These are phyloP conservation scores for Aspergillus chevalieri DNA, from an alignment of 2,329 filamentous ascomycete genomes.

Conservation along the genomic window DNA sequence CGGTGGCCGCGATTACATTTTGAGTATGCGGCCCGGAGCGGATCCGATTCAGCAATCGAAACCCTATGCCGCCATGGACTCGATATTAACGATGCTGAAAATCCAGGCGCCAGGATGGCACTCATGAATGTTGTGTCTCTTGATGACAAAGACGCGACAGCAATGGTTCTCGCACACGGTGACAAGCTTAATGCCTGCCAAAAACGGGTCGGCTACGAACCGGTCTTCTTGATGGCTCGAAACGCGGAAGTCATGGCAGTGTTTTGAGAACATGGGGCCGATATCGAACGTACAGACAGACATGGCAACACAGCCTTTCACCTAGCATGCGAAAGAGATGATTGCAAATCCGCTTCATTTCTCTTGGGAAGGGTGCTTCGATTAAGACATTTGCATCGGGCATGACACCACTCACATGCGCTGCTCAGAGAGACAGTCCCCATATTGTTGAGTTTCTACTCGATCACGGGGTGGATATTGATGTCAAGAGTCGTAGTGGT, in stretches of 20 bases:
- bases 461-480: constrained; percentile 11
- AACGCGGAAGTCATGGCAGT: neutral
- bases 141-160: neutral
- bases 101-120: neutral
- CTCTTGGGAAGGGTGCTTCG: neutral
- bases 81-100: constrained; percentile 11
- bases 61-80: constrained; percentile 10
- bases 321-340: neutral
- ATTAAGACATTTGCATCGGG: neutral
- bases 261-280: neutral
- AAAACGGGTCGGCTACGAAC: no score
- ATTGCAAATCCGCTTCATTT: neutral
- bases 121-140: no score
- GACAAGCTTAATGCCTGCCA: neutral
- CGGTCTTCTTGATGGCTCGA: no score
- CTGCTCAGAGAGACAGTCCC: neutral
- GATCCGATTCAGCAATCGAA: constrained; percentile 8
- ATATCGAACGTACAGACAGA: neutral
- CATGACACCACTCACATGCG: neutral
- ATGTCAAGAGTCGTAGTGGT: constrained; percentile 7
- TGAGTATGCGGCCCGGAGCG: constrained; percentile 7
- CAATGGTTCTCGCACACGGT: neutral
- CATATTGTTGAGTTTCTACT: constrained; percentile 15
- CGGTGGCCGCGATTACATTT: constrained; percentile 5
- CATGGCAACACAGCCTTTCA: constrained; percentile 9